phyloP scores from a whole-genome alignment of 192 early-diverging fungal genomes.

The Linnemannia zychae region DNA sequence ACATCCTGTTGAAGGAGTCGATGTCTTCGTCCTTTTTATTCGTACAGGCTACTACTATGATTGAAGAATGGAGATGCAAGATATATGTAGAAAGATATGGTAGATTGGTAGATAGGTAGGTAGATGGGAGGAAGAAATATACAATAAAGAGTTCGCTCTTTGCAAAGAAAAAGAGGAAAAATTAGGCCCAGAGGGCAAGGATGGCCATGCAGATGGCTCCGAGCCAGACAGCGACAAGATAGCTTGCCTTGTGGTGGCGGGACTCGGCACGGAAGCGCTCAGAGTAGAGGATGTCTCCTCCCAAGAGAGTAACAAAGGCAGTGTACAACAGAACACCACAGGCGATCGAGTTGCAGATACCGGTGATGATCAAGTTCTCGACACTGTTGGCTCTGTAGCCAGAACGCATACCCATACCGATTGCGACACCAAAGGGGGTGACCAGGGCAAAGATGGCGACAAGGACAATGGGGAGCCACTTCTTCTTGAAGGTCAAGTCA shows the following conservation, averaged over 20 bases:
- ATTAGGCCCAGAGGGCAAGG: constrained; percentile 69
- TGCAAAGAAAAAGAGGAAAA: background rate
- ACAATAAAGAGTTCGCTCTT: background rate
- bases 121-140: background rate
- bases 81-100: background rate
- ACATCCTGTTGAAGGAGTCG: background rate
- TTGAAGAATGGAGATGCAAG: background rate
- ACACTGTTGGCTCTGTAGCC: constrained; percentile 74
- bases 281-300: constrained; percentile 72
- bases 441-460: constrained; percentile 73
- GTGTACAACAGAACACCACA: constrained; percentile 88
- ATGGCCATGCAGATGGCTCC: constrained; percentile 67
- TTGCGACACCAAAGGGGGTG: constrained; percentile 84
- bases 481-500: constrained; percentile 34
- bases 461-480: constrained; percentile 56
- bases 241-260: constrained; percentile 25
- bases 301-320: constrained; percentile 79
- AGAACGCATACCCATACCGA: constrained; percentile 81
- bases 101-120: background rate
- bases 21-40: background rate
- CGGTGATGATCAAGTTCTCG: constrained; percentile 71
- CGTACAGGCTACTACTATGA: constrained; percentile 4
- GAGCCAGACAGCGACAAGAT: constrained; percentile 59
- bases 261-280: constrained; percentile 47
- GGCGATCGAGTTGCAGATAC: constrained; percentile 81